Conservation (phyloP, 345 rosid species). For the Schrenkiella parvula region DNA sequence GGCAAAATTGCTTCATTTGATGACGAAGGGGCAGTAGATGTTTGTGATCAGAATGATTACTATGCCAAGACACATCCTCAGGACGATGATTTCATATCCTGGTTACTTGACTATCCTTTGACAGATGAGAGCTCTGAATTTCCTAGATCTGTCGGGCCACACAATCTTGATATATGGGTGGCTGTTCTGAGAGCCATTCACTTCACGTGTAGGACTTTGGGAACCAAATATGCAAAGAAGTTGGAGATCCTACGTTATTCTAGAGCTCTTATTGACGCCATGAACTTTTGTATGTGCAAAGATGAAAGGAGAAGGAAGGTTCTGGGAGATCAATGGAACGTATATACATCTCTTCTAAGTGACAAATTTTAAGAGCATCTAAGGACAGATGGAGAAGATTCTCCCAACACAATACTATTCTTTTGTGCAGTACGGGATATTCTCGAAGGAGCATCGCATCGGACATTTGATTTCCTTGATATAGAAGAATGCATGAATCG, state of each 20-base stretch:
- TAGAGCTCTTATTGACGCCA: not conserved
- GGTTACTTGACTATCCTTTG: constrained; percentile 23
- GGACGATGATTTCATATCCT: constrained; percentile 15
- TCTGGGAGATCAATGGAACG: constrained; percentile 7
- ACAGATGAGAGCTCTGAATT: not conserved
- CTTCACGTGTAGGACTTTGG: constrained; percentile 11
- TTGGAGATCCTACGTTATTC: not conserved
- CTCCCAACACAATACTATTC: too few relatives aligned
- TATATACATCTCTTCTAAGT: constrained; percentile 24
- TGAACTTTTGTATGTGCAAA: not conserved
- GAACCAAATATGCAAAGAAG: not conserved
- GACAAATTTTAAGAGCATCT: not conserved
- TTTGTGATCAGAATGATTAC: not conserved
- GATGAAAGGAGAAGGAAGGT: constrained; percentile 10
- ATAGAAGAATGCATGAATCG: constrained; percentile 4
- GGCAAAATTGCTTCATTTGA: not conserved
- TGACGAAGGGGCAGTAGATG: constrained; percentile 3
- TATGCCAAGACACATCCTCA: constrained; percentile 9
- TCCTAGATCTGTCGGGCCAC: constrained; percentile 9
- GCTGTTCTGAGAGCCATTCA: constrained; percentile 25
- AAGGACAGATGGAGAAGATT: not conserved
- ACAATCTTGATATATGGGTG: constrained; percentile 22
- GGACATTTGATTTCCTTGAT: not conserved
- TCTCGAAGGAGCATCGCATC: constrained; percentile 5
- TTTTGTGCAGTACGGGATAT: constrained; percentile 22